Evolutionary conservation across 2,329 filamentous ascomycete genomes (phyloP).

Genomic region (Chaetothyriales sp.): DNA sequence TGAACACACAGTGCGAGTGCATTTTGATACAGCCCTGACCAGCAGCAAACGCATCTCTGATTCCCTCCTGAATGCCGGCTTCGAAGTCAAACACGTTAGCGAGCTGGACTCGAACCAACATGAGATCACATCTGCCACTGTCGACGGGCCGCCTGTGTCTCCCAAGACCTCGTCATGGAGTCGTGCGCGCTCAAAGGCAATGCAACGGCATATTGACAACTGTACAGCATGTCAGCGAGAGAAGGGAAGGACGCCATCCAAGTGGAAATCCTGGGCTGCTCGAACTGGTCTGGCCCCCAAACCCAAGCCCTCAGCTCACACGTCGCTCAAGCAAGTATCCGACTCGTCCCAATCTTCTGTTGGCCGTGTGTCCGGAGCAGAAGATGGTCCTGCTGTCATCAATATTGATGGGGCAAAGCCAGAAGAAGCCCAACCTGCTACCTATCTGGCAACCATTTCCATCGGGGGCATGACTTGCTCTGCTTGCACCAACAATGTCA

Average conservation of each 20-base stretch:
- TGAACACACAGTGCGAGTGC: slow-evolving; percentile 29
- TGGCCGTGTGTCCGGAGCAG: not conserved
- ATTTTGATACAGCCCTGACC: slow-evolving; percentile 1
- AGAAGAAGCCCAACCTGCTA: not conserved
- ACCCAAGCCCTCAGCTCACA: not conserved
- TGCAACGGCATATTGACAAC: slow-evolving; percentile 32
- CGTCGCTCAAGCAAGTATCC: not conserved
- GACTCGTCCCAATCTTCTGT: not conserved
- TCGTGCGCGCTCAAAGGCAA: slow-evolving; percentile 13
- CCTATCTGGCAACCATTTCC: slow-evolving; percentile 23
- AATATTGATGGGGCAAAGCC: slow-evolving; percentile 5
- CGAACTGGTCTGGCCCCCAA: not conserved
- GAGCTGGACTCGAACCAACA: slow-evolving; percentile 23
- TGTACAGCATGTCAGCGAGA: slow-evolving; percentile 36
- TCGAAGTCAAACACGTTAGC: slow-evolving; percentile 32
- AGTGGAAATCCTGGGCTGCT: slow-evolving; percentile 9
- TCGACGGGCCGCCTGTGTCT: slow-evolving; percentile 8
- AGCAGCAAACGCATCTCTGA: slow-evolving; percentile 20
- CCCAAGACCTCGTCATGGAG: slow-evolving; percentile 4
- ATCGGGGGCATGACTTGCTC: slow-evolving; percentile 62
- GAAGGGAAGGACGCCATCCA: slow-evolving; percentile 17
- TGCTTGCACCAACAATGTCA: slow-evolving; percentile 50
- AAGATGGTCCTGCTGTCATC: slow-evolving; percentile 2
- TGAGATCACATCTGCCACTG: slow-evolving; percentile 24
- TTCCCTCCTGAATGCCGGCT: slow-evolving; percentile 30